Evolutionary conservation across 73 alveolate genomes (phyloP), one percentile per base, ranked within the genome.

Genomic region (Paramecium caudatum): DNA sequence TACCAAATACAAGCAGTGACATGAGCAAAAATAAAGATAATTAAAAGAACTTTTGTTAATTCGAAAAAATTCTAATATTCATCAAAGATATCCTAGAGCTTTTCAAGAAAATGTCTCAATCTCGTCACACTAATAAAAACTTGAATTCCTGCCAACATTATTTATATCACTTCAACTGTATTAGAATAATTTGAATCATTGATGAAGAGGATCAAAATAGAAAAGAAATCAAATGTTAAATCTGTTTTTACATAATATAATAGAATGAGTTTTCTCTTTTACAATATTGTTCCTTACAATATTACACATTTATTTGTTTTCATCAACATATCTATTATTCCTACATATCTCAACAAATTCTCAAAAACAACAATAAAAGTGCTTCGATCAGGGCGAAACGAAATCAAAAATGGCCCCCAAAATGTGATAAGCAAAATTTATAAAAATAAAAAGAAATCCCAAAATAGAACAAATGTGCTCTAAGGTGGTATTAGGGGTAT

Each of bases 351-450:
- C 17, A 68, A 37, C 19, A 68, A 34, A 10, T 68, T 68, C 13
- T 68, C 84, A 68, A 68, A 68, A 34, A 37, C 47, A 0, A 34
- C 16, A 0, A 34, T 37, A n/a, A 34, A 13, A 3, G 84, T 68
- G 7, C 17, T 55, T 23, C 46, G 9, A 17, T 55, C 80, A 32
- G 84, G 84, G 9, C 34, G 1, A 34, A 68, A 68, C 8, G 61
- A 68, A 7, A 68, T 43, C 30, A 68, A 68, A 68, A 34, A 68
- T 34, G 84, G 84, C 1, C 84, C 84, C 84, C 84, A 68, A 32
- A 32, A 68, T 1, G 84, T 68, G 0, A 68, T 68, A 9, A 68
- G 3, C 50, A 68, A 25, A 13, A 68, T 68, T 68, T 68, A n/a
- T 8, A 68, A 32, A 68, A 68, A 68, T 68, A 34, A 68, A 3